Conservation (phyloP, 108 stramenopile species). For the Nitzschia palea region DNA sequence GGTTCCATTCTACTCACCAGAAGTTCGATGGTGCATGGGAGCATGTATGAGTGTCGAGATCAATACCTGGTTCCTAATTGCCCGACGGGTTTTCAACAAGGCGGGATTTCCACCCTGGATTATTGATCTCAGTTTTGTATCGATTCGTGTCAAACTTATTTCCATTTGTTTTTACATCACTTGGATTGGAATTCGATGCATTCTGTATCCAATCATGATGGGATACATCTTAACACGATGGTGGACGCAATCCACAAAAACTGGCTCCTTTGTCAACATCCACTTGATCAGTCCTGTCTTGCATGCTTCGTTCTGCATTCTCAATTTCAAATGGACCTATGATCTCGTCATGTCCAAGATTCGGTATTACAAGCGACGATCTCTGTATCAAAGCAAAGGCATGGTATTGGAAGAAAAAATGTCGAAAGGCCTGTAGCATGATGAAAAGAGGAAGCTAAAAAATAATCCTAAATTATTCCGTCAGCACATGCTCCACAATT, state of each 20-base stretch:
- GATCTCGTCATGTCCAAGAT: conserved; percentile 78
- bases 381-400: conserved; percentile 21
- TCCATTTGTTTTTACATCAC: conserved; percentile 71
- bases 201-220: conserved; percentile 61
- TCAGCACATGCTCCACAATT: too few species aligned
- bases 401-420: not conserved
- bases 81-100: conserved; percentile 88
- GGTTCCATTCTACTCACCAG: conserved; percentile 55
- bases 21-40: conserved; percentile 83
- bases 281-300: conserved; percentile 52
- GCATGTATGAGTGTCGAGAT: conserved; percentile 83
- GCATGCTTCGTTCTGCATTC: conserved; percentile 62
- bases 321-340: conserved; percentile 87
- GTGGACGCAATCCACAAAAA: conserved; percentile 26
- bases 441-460: too few species aligned
- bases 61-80: conserved; percentile 91
- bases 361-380: conserved; percentile 43
- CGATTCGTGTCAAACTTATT: conserved; percentile 81
- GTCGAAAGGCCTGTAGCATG: conserved; percentile 9
- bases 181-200: conserved; percentile 72
- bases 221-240: conserved; percentile 38
- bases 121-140: conserved; percentile 68
- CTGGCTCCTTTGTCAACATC: conserved; percentile 39
- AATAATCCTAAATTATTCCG: too few species aligned
- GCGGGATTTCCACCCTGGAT: conserved; percentile 84